Evolutionary conservation across 768 basidiomycete species (phyloP), one percentile per base, ranked within the genome.

Genomic region (Leccinum sublutescens): DNA sequence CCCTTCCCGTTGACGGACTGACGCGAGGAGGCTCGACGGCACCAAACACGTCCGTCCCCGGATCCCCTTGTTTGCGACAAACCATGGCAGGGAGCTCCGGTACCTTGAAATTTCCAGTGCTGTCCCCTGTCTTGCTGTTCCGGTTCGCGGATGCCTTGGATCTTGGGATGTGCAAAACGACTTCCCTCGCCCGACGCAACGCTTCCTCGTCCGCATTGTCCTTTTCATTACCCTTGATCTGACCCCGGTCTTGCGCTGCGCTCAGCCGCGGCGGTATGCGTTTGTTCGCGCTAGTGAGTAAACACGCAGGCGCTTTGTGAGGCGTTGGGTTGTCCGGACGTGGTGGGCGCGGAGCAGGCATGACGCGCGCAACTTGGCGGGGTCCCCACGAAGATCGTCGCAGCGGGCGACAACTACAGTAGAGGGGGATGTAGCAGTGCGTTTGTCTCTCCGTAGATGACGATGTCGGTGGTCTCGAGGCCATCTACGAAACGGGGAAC

Each of bases 271-370:
- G 36, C 43, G 62, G 62, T 31, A 73, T 74, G 10, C 67, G 66
- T 29, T 63, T 71, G 40, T 57, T 67, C 2, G 63, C 65, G 5
- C 43, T 27, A 25, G 45, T 60, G 11, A 58, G 38, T 23, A 75
- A 62, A 49, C 77, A 56, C 8, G 64, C 62, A 4, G 88, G 87
- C 0, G 89, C 88, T 27, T 80, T 77, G 17, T 89, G 87, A 8
- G 90, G 90, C 5, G 86, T 89, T 0, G 89, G 89, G 61, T 92
- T 89, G 61, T 92, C 90, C 0, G 90, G 90, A 36, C 90, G 78
- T 4, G 86, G 87, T 0, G 67, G 59, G 2, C 64, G 77, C 50
- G 79, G 75, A 15, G 71, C 67, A 64, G 80, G 68, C 9, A 79
- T 76, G 59, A 89, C 79, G 43, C 85, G 82, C 1, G 83, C 87